A percentile compares a stretch with the other conserved stretches of the same genome.
Evolutionary conservation across 768 basidiomycete species (phyloP).

Genomic region (Sporobolomyces phaffii): DNA sequence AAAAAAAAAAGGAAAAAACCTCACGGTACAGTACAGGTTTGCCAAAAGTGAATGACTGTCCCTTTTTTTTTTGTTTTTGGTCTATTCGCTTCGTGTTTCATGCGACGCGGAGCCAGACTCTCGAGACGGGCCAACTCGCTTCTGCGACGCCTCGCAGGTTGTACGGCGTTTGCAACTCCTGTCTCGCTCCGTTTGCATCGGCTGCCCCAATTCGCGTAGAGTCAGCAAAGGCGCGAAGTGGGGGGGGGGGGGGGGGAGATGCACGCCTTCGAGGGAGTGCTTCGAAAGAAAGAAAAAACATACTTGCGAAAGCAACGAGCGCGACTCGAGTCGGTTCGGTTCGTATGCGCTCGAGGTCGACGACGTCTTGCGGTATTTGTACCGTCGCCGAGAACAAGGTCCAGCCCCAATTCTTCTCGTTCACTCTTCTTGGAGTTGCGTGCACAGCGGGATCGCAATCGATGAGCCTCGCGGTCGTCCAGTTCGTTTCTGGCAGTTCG

Average conservation of each 20-base stretch:
- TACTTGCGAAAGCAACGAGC: slow-evolving; percentile 18
- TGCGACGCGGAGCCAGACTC: neutral
- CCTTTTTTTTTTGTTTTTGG: too few relatives aligned
- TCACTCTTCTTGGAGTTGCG: neutral
- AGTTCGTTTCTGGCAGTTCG: neutral
- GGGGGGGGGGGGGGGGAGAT: too few relatives aligned
- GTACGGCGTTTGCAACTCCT: slow-evolving; percentile 25
- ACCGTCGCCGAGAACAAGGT: slow-evolving; percentile 14
- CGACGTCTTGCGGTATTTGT: neutral
- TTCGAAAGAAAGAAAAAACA: neutral
- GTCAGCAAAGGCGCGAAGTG: too few relatives aligned
- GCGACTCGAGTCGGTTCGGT: neutral
- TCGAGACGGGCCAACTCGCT: slow-evolving; percentile 25
- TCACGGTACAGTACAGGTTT: too few relatives aligned
- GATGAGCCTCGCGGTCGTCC: slow-evolving; percentile 3
- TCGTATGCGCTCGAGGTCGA: neutral
- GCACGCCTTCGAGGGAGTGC: too few relatives aligned
- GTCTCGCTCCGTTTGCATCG: slow-evolving; percentile 14
- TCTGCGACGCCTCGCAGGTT: slow-evolving; percentile 30
- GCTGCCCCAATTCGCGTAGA: too few relatives aligned
- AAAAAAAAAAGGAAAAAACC: too few relatives aligned
- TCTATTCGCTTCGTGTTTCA: too few relatives aligned
- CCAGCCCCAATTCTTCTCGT: slow-evolving; percentile 20
- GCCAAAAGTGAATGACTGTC: too few relatives aligned
- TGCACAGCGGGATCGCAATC: neutral